A percentile compares a stretch with the other conserved stretches of the same genome.
These are phyloP conservation scores for Vinca major DNA, from an alignment of 305 asterid species.

Conservation along the genomic window DNA sequence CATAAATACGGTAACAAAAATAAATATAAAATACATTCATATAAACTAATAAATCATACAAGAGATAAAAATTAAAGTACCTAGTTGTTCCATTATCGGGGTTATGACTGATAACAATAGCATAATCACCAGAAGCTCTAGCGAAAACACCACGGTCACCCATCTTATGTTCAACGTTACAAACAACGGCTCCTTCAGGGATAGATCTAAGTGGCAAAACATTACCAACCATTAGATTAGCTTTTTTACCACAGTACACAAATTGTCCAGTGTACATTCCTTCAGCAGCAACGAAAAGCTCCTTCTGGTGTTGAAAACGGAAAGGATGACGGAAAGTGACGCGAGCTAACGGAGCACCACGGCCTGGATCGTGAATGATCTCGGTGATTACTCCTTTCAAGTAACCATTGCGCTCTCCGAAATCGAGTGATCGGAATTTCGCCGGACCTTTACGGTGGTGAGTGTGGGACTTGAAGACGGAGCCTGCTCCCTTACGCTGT, in stretches of 20 bases:
- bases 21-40: not conserved
- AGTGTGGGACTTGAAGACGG: slow-evolving; percentile 84
- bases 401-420: slow-evolving; percentile 90
- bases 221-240: slow-evolving; percentile 65
- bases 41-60: too few species aligned
- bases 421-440: slow-evolving; percentile 76
- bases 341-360: slow-evolving; percentile 87
- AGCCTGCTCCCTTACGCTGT: slow-evolving; percentile 95
- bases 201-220: slow-evolving; percentile 77
- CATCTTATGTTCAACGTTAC: slow-evolving; percentile 89
- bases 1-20: too few species aligned
- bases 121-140: slow-evolving; percentile 88
- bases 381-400: slow-evolving; percentile 75
- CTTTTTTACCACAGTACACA: slow-evolving; percentile 81
- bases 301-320: slow-evolving; percentile 87
- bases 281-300: slow-evolving; percentile 87
- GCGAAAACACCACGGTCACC: slow-evolving; percentile 90
- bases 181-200: slow-evolving; percentile 83
- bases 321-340: slow-evolving; percentile 91
- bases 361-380: slow-evolving; percentile 89
- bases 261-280: slow-evolving; percentile 87
- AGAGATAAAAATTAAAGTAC: slow-evolving; percentile 19
- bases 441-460: slow-evolving; percentile 95
- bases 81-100: slow-evolving; percentile 84
- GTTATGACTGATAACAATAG: slow-evolving; percentile 81